Percentiles rank a stretch among this genome's conserved stretches.
Evolutionary conservation across 177 flowering plant species (phyloP).

Genomic region (Telopea speciosissima): DNA sequence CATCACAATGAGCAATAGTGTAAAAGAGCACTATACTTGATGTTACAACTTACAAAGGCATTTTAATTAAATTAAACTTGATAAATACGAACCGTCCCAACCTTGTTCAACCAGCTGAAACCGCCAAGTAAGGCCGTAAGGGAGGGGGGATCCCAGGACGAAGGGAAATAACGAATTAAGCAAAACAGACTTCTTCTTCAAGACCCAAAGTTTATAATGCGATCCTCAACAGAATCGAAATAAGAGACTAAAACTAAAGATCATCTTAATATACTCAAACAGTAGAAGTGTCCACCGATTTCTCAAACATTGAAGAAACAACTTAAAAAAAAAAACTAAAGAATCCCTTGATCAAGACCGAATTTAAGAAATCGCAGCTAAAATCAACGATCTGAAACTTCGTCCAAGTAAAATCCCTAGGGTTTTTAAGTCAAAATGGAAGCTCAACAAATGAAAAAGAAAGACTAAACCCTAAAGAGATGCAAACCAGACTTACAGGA

Average conservation of each 20-base stretch:
- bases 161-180: conserved; percentile 3
- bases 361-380: conserved; percentile 9
- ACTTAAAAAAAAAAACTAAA: no score
- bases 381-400: conserved; percentile 9
- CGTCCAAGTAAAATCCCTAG: conserved; percentile 7
- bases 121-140: background rate
- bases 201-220: conserved; percentile 16
- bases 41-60: background rate
- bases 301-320: conserved; percentile 4
- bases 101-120: conserved; percentile 5
- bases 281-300: background rate
- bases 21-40: background rate
- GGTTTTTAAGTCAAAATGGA: conserved; percentile 7
- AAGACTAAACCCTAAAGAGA: background rate
- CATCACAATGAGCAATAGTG: background rate
- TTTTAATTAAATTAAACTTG: conserved; percentile 6
- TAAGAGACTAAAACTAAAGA: conserved; percentile 1
- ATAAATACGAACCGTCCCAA: conserved; percentile 9
- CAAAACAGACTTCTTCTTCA: conserved; percentile 1
- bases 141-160: background rate
- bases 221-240: conserved; percentile 8
- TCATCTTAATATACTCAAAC: background rate
- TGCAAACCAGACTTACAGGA: conserved; percentile 15
- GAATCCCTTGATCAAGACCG: conserved; percentile 18
- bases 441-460: conserved; percentile 3